Evolutionary conservation across 805 yeast genomes (phyloP).

Genomic region (Wickerhamiella parazyma): DNA sequence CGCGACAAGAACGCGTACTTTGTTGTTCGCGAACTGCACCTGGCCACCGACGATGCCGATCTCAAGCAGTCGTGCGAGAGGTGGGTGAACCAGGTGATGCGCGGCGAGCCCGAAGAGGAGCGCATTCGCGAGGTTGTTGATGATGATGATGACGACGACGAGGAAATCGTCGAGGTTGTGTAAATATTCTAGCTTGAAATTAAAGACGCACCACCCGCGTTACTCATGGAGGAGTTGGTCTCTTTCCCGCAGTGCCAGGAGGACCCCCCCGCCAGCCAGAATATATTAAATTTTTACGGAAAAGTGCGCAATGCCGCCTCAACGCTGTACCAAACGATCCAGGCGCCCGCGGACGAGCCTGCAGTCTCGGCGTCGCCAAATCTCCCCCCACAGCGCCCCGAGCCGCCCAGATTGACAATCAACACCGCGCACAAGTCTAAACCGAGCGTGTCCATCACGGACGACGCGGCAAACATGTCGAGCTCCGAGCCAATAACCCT

Average conservation of each 20-base stretch:
- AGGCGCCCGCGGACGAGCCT: constrained; percentile 10
- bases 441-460: constrained; percentile 11
- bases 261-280: constrained; percentile 2
- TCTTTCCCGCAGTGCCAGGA: constrained; percentile 5
- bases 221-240: constrained; percentile 2
- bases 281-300: constrained; percentile 11
- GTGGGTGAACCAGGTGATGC: constrained; percentile 77
- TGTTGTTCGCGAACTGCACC: constrained; percentile 72
- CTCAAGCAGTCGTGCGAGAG: constrained; percentile 66
- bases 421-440: constrained; percentile 3
- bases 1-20: constrained; percentile 79
- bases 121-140: constrained; percentile 9
- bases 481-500: constrained; percentile 9
- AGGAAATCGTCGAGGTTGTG: constrained; percentile 38
- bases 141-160: constrained; percentile 16
- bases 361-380: background rate
- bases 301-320: constrained; percentile 17
- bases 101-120: constrained; percentile 53
- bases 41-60: constrained; percentile 31
- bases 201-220: too few species aligned
- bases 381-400: background rate
- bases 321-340: constrained; percentile 12
- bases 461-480: constrained; percentile 14
- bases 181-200: constrained; percentile 16
- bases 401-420: constrained; percentile 1